A percentile compares a stretch with the other conserved stretches of the same genome.
These are phyloP conservation scores for Trichoderma sp. DNA, from an alignment of 2,329 filamentous ascomycete genomes.

Conservation along the genomic window DNA sequence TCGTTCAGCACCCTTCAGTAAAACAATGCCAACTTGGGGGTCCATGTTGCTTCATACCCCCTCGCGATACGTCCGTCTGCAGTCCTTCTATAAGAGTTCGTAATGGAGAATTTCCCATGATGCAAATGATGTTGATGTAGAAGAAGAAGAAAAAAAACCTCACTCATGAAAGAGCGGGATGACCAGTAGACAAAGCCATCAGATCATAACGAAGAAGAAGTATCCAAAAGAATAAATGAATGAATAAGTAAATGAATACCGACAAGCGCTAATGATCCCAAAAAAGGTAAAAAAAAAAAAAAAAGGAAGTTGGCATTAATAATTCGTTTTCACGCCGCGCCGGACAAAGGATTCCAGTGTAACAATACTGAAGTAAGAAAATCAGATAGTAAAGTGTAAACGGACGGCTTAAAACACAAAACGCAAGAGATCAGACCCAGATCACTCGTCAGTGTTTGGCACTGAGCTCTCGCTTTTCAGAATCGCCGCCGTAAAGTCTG, in stretches of 20 bases:
- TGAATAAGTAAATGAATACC: not conserved
- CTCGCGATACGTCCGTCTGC: slow-evolving; percentile 1
- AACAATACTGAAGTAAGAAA: not conserved
- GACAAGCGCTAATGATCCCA: not conserved
- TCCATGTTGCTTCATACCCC: not conserved
- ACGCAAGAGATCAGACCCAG: not conserved
- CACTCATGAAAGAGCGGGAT: slow-evolving; percentile 22
- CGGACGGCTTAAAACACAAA: not conserved
- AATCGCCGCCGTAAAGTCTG: slow-evolving; percentile 15
- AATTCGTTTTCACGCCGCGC: not conserved
- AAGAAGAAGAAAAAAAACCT: not conserved
- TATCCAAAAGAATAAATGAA: not conserved
- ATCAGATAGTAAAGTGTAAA: not conserved
- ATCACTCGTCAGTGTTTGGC: slow-evolving; percentile 16
- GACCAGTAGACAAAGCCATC: slow-evolving; percentile 6
- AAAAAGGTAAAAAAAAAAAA: not conserved
- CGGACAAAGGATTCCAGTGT: not conserved
- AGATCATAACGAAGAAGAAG: not conserved
- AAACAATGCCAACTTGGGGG: slow-evolving; percentile 1
- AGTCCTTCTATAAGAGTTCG: slow-evolving; percentile 11
- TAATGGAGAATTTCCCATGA: not conserved
- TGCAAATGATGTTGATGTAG: not conserved
- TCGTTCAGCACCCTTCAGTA: slow-evolving; percentile 3
- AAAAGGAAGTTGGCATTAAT: not conserved
- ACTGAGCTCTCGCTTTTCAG: slow-evolving; percentile 19